These are phyloP conservation scores for Rubia balearica DNA, from an alignment of 305 asterid species.

Conservation along the genomic window DNA sequence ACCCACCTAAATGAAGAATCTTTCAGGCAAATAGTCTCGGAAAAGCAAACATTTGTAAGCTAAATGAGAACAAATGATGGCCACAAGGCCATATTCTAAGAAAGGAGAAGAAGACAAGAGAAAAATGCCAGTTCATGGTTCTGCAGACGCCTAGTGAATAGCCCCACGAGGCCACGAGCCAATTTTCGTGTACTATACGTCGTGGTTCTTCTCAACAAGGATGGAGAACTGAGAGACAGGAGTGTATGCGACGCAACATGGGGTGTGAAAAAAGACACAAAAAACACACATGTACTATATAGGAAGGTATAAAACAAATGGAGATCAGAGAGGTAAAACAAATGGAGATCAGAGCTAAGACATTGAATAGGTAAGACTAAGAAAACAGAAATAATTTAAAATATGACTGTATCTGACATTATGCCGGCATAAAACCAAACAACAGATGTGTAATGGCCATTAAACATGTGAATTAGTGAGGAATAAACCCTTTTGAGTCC, in stretches of 20 bases:
- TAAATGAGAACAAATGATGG: constrained; percentile 17
- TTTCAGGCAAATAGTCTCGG: constrained; percentile 18
- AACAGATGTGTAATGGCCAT: constrained; percentile 12
- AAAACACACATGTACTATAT: constrained; percentile 23
- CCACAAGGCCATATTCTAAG: constrained; percentile 36
- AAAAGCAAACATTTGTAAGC: constrained; percentile 11
- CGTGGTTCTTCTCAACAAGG: constrained; percentile 27
- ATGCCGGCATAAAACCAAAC: constrained; percentile 26
- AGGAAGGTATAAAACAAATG: too few relatives aligned
- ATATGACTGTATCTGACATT: constrained; percentile 37
- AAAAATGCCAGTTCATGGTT: constrained; percentile 46
- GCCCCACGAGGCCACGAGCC: constrained; percentile 22
- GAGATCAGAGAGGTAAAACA: neutral
- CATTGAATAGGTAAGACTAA: constrained; percentile 5
- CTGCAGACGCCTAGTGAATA: constrained; percentile 25
- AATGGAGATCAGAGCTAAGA: constrained; percentile 19
- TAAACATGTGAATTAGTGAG: constrained; percentile 19
- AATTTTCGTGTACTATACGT: constrained; percentile 6
- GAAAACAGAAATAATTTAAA: neutral
- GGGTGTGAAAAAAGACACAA: constrained; percentile 17
- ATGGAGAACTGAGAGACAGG: constrained; percentile 25
- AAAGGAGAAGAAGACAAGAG: constrained; percentile 40
- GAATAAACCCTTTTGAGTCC: constrained; percentile 14
- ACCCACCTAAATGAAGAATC: constrained; percentile 39
- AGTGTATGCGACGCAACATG: constrained; percentile 37